Evolutionary conservation across 352 stramenopile genomes (phyloP).

Genomic region (Globisporangium middletonii): DNA sequence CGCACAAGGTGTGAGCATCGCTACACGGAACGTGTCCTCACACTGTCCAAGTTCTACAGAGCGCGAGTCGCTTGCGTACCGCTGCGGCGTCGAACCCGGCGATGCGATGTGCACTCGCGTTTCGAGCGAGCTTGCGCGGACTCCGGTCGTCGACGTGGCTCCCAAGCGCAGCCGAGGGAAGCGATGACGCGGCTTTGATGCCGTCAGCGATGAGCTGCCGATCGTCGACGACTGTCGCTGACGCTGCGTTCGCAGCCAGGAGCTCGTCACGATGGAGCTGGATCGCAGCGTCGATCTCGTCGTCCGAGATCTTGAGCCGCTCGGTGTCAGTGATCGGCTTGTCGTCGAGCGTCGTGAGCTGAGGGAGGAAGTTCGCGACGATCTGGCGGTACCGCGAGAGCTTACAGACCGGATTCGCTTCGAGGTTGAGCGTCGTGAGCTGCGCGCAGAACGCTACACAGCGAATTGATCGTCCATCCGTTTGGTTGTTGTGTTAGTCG

Average conservation of each 20-base stretch:
- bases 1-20: background rate
- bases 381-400: conserved; percentile 60
- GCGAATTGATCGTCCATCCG: background rate
- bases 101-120: conserved; percentile 18
- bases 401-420: conserved; percentile 57
- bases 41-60: background rate
- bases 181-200: conserved; percentile 15
- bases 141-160: conserved; percentile 14
- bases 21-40: background rate
- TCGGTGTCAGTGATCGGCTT: conserved; percentile 32
- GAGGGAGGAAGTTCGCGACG: conserved; percentile 64
- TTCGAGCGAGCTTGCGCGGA: conserved; percentile 22
- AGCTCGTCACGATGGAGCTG: conserved; percentile 18
- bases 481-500: background rate
- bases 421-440: conserved; percentile 51
- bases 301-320: conserved; percentile 34
- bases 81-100: conserved; percentile 4
- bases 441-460: conserved; percentile 55
- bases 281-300: conserved; percentile 44
- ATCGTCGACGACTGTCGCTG: conserved; percentile 8
- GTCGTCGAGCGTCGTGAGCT: conserved; percentile 57
- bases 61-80: conserved; percentile 4
- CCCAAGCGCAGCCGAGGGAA: background rate
- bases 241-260: background rate
- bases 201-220: conserved; percentile 11